Base-by-base conservation (phyloP, 139 green algal species). In the Zygnema cylindricum region DNA sequence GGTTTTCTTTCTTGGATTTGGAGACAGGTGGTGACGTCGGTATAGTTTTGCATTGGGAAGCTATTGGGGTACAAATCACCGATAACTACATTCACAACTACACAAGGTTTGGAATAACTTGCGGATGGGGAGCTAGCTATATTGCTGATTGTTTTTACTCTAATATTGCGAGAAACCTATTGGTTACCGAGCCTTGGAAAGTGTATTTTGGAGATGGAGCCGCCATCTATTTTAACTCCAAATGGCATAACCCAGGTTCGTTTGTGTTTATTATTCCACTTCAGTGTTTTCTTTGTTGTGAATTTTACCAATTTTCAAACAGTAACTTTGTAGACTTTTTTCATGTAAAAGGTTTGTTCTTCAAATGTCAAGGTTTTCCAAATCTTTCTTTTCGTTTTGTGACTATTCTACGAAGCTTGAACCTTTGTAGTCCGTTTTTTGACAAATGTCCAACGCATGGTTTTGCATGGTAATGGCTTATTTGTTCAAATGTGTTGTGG, bases 211-310 rank as follows among this genome's bases (percentile, higher is more conserved):
- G 69, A 33, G 78, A 85, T 41, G 77, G 43, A 35, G 55, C 36
- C 3, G 82, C 25, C 2, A 85, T 87, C 7, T 87, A 87, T 55
- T 76, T 87, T 33, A 71, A 87, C 42, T 55, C 41, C 30, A 69
- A 87, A 69, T 87, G 40, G 41, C 63, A 73, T n/a, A 87, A 87
- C 82, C 82, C 82, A 7, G 78, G 82, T 38, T 7, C n/a, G n/a
- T n/a, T n/a, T n/a, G n/a, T n/a, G n/a, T n/a, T n/a, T n/a, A n/a
- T n/a, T n/a, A n/a, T n/a, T n/a, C n/a, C n/a, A n/a, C n/a, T n/a
- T n/a, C n/a, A n/a, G n/a, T n/a, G n/a, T n/a, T n/a, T n/a, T n/a
- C n/a, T n/a, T n/a, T n/a, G n/a, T n/a, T n/a, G n/a, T n/a, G n/a
- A n/a, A n/a, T n/a, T n/a, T n/a, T n/a, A n/a, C n/a, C n/a, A n/a